Conservation (phyloP, 495 filamentous ascomycete species). For the Aspergillus sparsus region DNA sequence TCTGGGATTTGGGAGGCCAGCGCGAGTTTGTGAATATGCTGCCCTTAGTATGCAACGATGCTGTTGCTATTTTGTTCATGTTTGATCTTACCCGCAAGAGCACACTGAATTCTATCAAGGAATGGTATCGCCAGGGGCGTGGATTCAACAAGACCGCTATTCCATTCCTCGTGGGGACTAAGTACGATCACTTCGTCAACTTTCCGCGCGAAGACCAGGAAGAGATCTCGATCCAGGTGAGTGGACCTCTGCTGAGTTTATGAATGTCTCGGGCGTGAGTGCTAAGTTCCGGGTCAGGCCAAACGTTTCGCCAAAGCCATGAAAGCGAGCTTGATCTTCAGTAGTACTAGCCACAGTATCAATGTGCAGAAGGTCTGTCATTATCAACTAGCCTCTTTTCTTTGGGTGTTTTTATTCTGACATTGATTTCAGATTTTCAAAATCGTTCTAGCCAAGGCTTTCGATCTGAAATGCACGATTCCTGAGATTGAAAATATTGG, state of each 20-base stretch:
- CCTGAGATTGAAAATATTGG: slow-evolving; percentile 97
- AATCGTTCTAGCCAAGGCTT: slow-evolving; percentile 97
- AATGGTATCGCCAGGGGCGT: slow-evolving; percentile 97
- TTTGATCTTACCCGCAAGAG: slow-evolving; percentile 98
- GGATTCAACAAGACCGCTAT: slow-evolving; percentile 99
- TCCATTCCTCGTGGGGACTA: slow-evolving; percentile 93
- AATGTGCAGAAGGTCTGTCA: slow-evolving; percentile 91
- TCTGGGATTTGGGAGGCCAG: slow-evolving; percentile 98
- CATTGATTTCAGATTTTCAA: slow-evolving; percentile 82
- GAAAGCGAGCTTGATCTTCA: slow-evolving; percentile 96
- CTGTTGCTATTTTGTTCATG: slow-evolving; percentile 98
- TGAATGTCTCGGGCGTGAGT: not conserved
- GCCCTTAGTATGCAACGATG: slow-evolving; percentile 96
- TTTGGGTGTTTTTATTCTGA: slow-evolving; percentile 20
- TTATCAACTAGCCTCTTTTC: not conserved
- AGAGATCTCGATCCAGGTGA: slow-evolving; percentile 92
- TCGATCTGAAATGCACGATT: slow-evolving; percentile 98
- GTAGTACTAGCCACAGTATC: slow-evolving; percentile 97
- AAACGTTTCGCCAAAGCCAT: slow-evolving; percentile 97
- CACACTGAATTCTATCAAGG: slow-evolving; percentile 97
- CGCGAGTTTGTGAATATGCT: slow-evolving; percentile 99
- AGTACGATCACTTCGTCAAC: slow-evolving; percentile 99
- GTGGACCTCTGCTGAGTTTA: slow-evolving; percentile 10
- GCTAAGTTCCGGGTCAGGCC: slow-evolving; percentile 56
- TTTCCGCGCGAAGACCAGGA: slow-evolving; percentile 97